phyloP scores from a whole-genome alignment of 23 red algal species.

The Gracilaria vermiculophylla region DNA sequence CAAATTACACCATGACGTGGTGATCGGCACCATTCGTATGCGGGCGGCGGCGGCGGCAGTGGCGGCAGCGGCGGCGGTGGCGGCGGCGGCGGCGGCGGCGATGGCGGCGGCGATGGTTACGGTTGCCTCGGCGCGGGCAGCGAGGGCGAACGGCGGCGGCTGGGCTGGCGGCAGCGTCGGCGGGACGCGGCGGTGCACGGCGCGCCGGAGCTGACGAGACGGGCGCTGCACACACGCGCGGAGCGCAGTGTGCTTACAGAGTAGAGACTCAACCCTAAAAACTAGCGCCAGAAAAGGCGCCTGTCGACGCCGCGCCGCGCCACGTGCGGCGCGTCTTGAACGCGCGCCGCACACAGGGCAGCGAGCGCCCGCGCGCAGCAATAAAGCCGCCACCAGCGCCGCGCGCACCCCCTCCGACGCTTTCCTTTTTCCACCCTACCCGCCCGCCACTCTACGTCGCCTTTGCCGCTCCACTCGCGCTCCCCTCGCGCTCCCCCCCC shows the following conservation, averaged over 20 bases:
- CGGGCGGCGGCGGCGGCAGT: neutral
- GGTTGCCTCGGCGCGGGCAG: too few relatives aligned
- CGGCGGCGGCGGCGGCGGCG: neutral
- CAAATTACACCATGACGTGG: slow-evolving; percentile 17
- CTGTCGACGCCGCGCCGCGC: neutral
- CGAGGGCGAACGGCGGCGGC: neutral
- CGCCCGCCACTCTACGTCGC: neutral
- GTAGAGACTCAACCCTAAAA: neutral
- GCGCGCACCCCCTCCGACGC: too few relatives aligned
- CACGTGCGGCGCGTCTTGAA: neutral
- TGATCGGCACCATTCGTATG: too few relatives aligned
- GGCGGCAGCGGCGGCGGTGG: neutral
- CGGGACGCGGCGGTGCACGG: too few relatives aligned
- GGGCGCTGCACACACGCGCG: too few relatives aligned
- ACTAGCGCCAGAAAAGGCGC: neutral
- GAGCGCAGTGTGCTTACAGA: neutral
- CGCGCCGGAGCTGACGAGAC: too few relatives aligned
- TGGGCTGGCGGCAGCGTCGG: neutral
- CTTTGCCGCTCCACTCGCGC: neutral
- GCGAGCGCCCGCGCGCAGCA: too few relatives aligned
- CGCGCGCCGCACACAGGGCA: neutral
- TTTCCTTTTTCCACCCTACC: neutral
- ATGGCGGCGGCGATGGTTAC: too few relatives aligned
- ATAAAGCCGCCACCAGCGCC: too few relatives aligned
- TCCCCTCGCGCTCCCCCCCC: neutral